These are phyloP conservation scores for Plasmodium relictum DNA, from an alignment of 169 alveolate genomes.

Conservation along the genomic window DNA sequence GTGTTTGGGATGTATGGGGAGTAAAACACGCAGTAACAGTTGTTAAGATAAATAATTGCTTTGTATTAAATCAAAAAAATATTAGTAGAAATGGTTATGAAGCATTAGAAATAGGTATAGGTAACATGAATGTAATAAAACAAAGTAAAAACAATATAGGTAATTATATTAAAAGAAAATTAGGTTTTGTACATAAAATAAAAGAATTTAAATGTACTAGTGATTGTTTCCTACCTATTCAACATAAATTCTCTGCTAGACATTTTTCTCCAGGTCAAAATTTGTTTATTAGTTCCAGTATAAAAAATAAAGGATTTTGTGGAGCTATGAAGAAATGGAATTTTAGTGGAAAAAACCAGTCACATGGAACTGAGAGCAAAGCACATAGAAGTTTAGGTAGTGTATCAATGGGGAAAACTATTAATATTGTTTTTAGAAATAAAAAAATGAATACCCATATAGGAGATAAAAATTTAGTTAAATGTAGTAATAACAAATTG, in stretches of 20 bases:
- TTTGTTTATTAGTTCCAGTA: constrained; percentile 90
- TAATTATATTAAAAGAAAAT: constrained; percentile 81
- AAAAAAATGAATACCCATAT: constrained; percentile 92
- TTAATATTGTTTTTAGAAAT: constrained; percentile 88
- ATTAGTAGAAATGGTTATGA: constrained; percentile 90
- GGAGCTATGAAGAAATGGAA: constrained; percentile 92
- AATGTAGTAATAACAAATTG: constrained; percentile 86
- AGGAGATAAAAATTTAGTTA: constrained; percentile 90
- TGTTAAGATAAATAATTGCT: constrained; percentile 88
- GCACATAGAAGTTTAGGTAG: constrained; percentile 91
- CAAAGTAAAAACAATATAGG: constrained; percentile 89
- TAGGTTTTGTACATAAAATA: constrained; percentile 86
- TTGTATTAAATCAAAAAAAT: constrained; percentile 87
- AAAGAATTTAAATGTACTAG: constrained; percentile 90
- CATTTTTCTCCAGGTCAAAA: constrained; percentile 93
- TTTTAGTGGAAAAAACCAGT: constrained; percentile 87
- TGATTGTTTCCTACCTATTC: constrained; percentile 91
- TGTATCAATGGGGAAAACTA: constrained; percentile 88
- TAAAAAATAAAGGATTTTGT: constrained; percentile 89
- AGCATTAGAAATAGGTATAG: constrained; percentile 89
- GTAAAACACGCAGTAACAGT: constrained; percentile 90
- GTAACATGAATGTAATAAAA: constrained; percentile 84
- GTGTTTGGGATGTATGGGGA: constrained; percentile 93
- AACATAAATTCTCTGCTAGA: constrained; percentile 88
- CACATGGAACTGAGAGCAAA: constrained; percentile 91